Percentiles rank a stretch among this genome's conserved stretches.
These are phyloP conservation scores for Tolypocladium tundrense DNA, from an alignment of 2,329 filamentous ascomycete species.

Conservation along the genomic window DNA sequence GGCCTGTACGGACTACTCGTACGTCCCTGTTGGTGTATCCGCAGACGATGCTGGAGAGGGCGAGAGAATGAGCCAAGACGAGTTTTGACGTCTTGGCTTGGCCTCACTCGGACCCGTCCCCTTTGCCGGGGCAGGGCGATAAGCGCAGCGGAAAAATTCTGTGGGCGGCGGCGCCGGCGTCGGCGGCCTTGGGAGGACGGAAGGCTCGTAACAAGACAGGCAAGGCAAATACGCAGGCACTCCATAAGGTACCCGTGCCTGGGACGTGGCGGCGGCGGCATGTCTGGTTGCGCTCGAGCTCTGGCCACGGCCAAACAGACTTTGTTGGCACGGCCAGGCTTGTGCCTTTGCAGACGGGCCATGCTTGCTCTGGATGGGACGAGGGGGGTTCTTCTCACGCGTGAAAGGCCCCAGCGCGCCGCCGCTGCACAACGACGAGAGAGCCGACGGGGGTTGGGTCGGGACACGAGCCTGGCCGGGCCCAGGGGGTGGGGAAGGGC, in stretches of 20 bases:
- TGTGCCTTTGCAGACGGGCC: not conserved
- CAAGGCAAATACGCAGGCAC: too few species aligned
- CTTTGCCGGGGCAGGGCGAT: not conserved
- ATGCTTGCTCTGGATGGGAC: not conserved
- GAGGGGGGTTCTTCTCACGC: not conserved
- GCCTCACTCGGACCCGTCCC: not conserved
- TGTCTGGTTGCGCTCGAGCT: too few species aligned
- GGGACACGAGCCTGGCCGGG: not conserved
- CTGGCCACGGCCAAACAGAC: too few species aligned
- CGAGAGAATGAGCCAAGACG: not conserved
- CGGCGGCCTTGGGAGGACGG: too few species aligned
- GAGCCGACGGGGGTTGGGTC: not conserved
- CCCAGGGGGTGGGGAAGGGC: not conserved
- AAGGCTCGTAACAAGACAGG: too few species aligned
- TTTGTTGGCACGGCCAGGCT: not conserved
- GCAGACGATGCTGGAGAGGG: not conserved
- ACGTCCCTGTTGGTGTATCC: too few species aligned
- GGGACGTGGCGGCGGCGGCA: too few species aligned
- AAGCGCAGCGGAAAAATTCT: not conserved
- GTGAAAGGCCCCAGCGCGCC: not conserved
- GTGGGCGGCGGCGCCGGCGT: too few species aligned
- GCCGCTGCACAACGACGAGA: not conserved
- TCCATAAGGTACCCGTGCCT: too few species aligned
- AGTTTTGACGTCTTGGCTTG: not conserved
- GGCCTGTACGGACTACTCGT: too few species aligned